Conservation (phyloP, 2,329 filamentous ascomycete species). For the Alternaria triticina region DNA sequence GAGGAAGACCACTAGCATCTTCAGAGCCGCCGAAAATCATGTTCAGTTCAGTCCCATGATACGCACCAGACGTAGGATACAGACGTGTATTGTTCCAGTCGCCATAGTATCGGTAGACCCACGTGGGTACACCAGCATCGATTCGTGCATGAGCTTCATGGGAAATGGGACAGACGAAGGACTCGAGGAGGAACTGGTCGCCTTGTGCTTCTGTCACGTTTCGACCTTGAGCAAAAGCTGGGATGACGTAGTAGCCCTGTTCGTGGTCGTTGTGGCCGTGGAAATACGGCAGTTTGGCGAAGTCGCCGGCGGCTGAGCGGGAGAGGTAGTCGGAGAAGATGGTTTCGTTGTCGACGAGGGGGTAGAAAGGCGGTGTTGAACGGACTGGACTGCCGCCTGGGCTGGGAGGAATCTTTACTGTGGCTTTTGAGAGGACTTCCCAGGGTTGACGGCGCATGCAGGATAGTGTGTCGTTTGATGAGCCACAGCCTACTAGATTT, state of each 20-base stretch:
- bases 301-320: slow-evolving; percentile 10
- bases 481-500: slow-evolving; percentile 19
- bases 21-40: slow-evolving; percentile 32
- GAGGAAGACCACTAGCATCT: slow-evolving; percentile 18
- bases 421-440: slow-evolving; percentile 13
- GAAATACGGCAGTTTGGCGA: slow-evolving; percentile 25
- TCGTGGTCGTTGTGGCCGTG: slow-evolving; percentile 28
- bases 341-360: slow-evolving; percentile 24
- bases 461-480: slow-evolving; percentile 6
- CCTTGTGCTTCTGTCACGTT: slow-evolving; percentile 22
- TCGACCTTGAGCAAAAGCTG: slow-evolving; percentile 21
- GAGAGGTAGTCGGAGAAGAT: slow-evolving; percentile 30
- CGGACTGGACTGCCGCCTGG: slow-evolving; percentile 23
- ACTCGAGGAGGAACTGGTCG: slow-evolving; percentile 19
- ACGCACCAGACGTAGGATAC: slow-evolving; percentile 28
- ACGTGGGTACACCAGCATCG: slow-evolving; percentile 17
- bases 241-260: slow-evolving; percentile 28
- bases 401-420: slow-evolving; percentile 18
- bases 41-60: slow-evolving; percentile 31
- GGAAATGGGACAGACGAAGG: slow-evolving; percentile 23
- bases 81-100: slow-evolving; percentile 28
- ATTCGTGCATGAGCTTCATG: slow-evolving; percentile 15
- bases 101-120: slow-evolving; percentile 29
- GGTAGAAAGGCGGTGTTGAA: slow-evolving; percentile 24
- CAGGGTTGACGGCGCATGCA: slow-evolving; percentile 28